A percentile compares a stretch with the other conserved stretches of the same genome.
These are phyloP conservation scores for Graphium sp. DNA, from an alignment of 2,329 filamentous ascomycete genomes.

Conservation along the genomic window DNA sequence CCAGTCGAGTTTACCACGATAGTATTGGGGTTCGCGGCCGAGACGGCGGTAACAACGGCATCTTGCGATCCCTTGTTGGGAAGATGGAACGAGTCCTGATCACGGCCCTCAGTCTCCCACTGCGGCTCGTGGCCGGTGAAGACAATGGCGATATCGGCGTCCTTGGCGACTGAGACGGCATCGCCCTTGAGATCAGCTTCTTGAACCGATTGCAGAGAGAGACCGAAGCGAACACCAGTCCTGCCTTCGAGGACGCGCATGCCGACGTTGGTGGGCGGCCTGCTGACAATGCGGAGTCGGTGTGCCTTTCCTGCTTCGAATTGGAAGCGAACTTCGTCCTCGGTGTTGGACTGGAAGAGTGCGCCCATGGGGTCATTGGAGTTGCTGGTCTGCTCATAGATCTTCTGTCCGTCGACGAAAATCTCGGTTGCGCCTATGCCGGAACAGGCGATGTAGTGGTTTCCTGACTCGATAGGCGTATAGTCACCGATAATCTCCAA, in stretches of 20 bases:
- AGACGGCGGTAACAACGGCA: constrained; percentile 35
- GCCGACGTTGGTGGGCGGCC: constrained; percentile 12
- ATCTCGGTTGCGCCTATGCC: constrained; percentile 14
- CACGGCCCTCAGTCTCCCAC: constrained; percentile 35
- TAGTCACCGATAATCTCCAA: constrained; percentile 14
- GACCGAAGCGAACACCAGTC: constrained; percentile 12
- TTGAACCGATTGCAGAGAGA: constrained; percentile 12
- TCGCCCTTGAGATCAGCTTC: constrained; percentile 18
- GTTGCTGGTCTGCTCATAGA: constrained; percentile 14
- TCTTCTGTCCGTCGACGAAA: constrained; percentile 13
- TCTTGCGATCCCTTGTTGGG: constrained; percentile 40
- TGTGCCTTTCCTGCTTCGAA: constrained; percentile 11
- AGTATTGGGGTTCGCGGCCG: constrained; percentile 38
- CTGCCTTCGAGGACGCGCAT: constrained; percentile 12
- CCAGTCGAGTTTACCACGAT: constrained; percentile 48
- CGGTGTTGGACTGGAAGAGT: constrained; percentile 11
- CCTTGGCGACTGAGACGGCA: constrained; percentile 36
- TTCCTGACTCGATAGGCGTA: constrained; percentile 12
- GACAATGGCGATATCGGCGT: constrained; percentile 39
- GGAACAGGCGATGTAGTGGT: constrained; percentile 15
- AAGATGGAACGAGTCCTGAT: constrained; percentile 53
- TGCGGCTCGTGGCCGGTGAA: constrained; percentile 38
- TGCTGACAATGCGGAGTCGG: constrained; percentile 11
- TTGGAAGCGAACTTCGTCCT: constrained; percentile 10
- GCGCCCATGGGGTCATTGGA: constrained; percentile 17